These are phyloP conservation scores for Fonsecaea monophora DNA, from an alignment of 2,329 filamentous ascomycete genomes.

Conservation along the genomic window DNA sequence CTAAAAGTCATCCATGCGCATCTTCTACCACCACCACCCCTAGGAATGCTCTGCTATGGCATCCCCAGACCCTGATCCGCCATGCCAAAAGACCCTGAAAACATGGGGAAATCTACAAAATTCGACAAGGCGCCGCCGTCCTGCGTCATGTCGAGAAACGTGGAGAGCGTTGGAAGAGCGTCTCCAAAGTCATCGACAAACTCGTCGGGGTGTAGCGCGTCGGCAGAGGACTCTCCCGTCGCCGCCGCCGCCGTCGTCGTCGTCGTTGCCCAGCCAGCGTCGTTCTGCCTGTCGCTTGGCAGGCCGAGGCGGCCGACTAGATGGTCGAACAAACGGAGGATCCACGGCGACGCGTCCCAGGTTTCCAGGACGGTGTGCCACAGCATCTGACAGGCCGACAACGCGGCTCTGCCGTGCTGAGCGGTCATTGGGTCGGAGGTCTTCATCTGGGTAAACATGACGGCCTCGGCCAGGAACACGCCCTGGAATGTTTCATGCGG, in stretches of 20 bases:
- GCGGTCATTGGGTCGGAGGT: background rate
- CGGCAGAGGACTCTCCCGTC: background rate
- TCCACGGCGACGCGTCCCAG: constrained; percentile 5
- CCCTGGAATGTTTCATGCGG: constrained; percentile 7
- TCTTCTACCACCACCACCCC: background rate
- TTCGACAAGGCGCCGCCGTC: background rate
- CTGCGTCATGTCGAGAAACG: background rate
- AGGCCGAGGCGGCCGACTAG: background rate
- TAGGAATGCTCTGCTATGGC: background rate
- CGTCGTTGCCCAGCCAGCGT: background rate
- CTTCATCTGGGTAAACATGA: constrained; percentile 1
- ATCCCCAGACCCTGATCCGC: background rate
- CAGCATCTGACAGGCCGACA: constrained; percentile 3
- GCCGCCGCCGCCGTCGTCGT: too few species aligned
- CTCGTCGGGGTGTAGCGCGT: background rate
- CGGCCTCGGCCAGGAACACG: constrained; percentile 1
- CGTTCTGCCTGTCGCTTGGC: background rate
- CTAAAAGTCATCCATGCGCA: background rate
- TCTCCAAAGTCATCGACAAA: background rate
- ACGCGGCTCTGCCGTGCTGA: background rate
- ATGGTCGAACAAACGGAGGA: constrained; percentile 2
- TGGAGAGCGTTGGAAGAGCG: background rate
- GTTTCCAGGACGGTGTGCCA: background rate
- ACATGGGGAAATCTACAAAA: background rate
- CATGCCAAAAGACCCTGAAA: background rate